Evolutionary conservation across 192 early-diverging fungal species (phyloP).

Genomic region (Phycomyces nitens): DNA sequence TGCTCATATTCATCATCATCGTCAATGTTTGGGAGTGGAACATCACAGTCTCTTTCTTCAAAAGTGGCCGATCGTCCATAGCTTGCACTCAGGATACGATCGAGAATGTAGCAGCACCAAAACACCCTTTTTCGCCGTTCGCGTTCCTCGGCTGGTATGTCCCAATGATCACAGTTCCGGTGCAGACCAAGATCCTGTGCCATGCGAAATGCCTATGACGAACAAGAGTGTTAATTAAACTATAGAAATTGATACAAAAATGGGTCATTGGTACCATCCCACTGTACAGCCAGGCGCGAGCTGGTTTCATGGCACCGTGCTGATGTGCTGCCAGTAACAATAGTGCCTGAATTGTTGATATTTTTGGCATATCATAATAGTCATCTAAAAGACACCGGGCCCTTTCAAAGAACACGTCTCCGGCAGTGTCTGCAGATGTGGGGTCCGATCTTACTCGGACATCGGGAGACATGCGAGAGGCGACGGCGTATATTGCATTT

Average conservation of each 20-base stretch:
- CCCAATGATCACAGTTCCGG: constrained; percentile 58
- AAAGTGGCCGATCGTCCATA: constrained; percentile 57
- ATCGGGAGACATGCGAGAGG: constrained; percentile 44
- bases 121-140: constrained; percentile 67
- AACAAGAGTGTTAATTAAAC: not conserved
- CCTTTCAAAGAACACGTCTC: constrained; percentile 56
- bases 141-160: constrained; percentile 46
- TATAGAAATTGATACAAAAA: too few species aligned
- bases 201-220: constrained; percentile 57
- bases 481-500: constrained; percentile 50
- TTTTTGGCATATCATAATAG: constrained; percentile 55
- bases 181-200: constrained; percentile 76
- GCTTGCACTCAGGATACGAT: constrained; percentile 61
- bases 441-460: constrained; percentile 39
- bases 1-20: constrained; percentile 13
- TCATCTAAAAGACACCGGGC: constrained; percentile 67
- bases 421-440: constrained; percentile 43
- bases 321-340: constrained; percentile 64
- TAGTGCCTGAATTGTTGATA: constrained; percentile 62
- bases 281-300: constrained; percentile 67
- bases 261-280: constrained; percentile 51
- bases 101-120: constrained; percentile 73
- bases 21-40: constrained; percentile 32
- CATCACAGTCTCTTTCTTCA: constrained; percentile 46
- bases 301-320: constrained; percentile 63